These are phyloP conservation scores for Penicillium flavigenum DNA, from an alignment of 495 filamentous ascomycete genomes.

Conservation along the genomic window DNA sequence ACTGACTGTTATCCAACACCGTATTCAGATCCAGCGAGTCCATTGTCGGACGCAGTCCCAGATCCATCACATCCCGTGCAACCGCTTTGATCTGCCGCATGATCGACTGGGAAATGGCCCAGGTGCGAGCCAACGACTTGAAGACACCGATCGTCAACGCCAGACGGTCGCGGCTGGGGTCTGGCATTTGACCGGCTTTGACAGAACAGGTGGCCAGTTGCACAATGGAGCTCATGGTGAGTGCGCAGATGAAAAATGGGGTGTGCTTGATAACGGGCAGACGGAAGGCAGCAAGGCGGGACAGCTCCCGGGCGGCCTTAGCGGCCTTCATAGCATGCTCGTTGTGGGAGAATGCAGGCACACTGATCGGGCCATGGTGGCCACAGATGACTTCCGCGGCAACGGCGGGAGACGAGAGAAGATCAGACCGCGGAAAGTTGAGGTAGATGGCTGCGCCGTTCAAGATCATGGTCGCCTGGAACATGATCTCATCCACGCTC, in stretches of 20 bases:
- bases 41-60: constrained; percentile 45
- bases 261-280: constrained; percentile 72
- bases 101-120: constrained; percentile 73
- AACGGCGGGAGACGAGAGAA: constrained; percentile 47
- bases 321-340: constrained; percentile 78
- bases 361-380: constrained; percentile 45
- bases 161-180: constrained; percentile 70
- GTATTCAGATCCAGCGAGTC: constrained; percentile 43
- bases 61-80: constrained; percentile 46
- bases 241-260: constrained; percentile 84
- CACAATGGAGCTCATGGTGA: constrained; percentile 60
- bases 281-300: constrained; percentile 73
- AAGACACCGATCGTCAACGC: constrained; percentile 81
- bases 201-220: constrained; percentile 66
- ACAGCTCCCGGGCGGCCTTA: constrained; percentile 73
- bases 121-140: constrained; percentile 68
- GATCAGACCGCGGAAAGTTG: constrained; percentile 51
- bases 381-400: constrained; percentile 51
- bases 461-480: constrained; percentile 84
- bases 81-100: constrained; percentile 67
- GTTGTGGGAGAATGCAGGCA: constrained; percentile 54
- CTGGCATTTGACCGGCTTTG: constrained; percentile 66
- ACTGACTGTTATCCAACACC: constrained; percentile 40
- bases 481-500: constrained; percentile 83
- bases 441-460: constrained; percentile 54